Base-by-base conservation (phyloP, 495 filamentous ascomycete species). In the Penicillium canescens region DNA sequence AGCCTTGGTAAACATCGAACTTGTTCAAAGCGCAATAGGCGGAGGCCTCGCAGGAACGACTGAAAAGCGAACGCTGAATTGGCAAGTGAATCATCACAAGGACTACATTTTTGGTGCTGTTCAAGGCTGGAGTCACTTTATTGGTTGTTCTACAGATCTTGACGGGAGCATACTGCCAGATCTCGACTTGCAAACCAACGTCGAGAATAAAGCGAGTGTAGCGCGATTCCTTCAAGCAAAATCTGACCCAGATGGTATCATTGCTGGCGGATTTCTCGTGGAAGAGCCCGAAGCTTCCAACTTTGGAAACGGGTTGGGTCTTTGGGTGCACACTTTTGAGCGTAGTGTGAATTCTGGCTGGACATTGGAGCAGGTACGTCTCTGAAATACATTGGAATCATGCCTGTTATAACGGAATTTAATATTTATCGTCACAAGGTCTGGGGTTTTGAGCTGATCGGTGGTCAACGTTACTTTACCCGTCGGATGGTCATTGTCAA, bases 371-470 rank as follows among this genome's bases (percentile, higher is more conserved):
- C 47, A 50, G 16, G 47, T 50, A 3, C 21, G 37, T 41, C 3
- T 23, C 4, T 18, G 18, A 18, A 18, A 14, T 2, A 10, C 9
- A 7, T 18, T 21, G n/a, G 18, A 18, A 18, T 18, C 1, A 18
- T 18, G 18, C 18, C 18, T 1, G 18, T 18, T 18, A 18, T 18
- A 18, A 18, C 18, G 1, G 18, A 36, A 23, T 9, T 26, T 50
- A 16, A 50, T n/a, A 6, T 13, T 38, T 38, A 16, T 11, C 13
- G 1, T 7, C 6, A 18, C 11, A 16, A 50, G 47, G 23, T 50
- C n/a, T 50, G 47, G 47, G 47, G 47, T 4, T 50, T 50, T 16
- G 47, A 50, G 10, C 33, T 50, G 26, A 23, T 50, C 11, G 47
- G 26, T 0, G 47, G 8, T 1, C 5, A 1, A 7, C 12, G 47